Conservation (phyloP, 352 stramenopile species). For the Phytophthora citrophthora region DNA sequence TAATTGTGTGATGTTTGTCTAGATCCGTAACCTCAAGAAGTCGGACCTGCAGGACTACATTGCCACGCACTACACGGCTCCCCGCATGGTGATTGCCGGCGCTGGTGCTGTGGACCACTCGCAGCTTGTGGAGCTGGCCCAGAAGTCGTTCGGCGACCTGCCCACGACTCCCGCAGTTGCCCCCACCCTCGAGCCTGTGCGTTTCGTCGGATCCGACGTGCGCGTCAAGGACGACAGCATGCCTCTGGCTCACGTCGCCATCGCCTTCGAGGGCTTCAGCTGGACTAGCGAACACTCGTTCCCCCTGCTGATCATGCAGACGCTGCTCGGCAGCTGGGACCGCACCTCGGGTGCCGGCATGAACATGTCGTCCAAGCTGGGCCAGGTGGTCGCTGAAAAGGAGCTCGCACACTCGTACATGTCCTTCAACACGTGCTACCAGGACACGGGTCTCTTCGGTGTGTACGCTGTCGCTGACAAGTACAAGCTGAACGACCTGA, state of each 20-base stretch:
- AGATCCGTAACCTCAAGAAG: constrained; percentile 93
- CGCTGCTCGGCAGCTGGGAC: constrained; percentile 92
- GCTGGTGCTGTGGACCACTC: constrained; percentile 98
- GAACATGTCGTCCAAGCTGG: constrained; percentile 97
- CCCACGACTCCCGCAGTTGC: constrained; percentile 78
- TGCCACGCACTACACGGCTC: constrained; percentile 99
- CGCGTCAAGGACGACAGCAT: constrained; percentile 91
- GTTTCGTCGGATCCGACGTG: constrained; percentile 92
- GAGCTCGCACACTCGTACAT: constrained; percentile 98
- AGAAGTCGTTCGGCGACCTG: constrained; percentile 97
- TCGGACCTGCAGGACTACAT: constrained; percentile 98
- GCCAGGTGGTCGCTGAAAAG: constrained; percentile 95
- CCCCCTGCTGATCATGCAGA: constrained; percentile 98
- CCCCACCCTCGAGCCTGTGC: constrained; percentile 76
- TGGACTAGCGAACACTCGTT: constrained; percentile 99
- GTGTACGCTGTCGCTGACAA: constrained; percentile 96
- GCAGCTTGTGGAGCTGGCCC: constrained; percentile 96
- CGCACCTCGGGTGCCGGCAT: constrained; percentile 92
- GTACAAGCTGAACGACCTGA: constrained; percentile 96
- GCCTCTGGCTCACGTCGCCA: constrained; percentile 94
- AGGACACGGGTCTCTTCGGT: constrained; percentile 99
- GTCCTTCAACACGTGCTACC: constrained; percentile 99
- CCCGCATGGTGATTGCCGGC: constrained; percentile 98
- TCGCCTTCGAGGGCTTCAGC: constrained; percentile 98
- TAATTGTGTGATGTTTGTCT: constrained; percentile 9